Evolutionary conservation across 441 rosid genomes (phyloP).

Genomic region (Populus hybrid): DNA sequence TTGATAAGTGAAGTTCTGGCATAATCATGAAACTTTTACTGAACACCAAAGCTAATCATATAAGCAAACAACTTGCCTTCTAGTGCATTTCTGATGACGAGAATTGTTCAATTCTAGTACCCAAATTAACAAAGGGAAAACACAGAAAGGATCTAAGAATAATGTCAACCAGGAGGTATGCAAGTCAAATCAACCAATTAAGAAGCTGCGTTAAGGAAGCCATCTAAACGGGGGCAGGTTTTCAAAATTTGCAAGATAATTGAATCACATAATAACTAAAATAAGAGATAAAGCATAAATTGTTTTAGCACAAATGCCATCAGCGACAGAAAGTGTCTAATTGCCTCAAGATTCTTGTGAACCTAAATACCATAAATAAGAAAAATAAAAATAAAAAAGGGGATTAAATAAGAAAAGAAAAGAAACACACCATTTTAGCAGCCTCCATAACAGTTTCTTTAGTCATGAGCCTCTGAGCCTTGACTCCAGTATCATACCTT

Average conservation of each 20-base stretch:
- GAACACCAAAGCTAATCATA: not conserved
- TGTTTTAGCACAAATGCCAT: not conserved
- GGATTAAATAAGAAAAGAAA: too few relatives aligned
- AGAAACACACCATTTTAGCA: constrained; percentile 59
- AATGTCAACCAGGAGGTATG: not conserved
- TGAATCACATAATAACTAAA: not conserved
- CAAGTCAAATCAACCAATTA: not conserved
- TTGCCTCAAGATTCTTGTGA: not conserved
- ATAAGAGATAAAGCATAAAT: not conserved
- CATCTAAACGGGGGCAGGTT: not conserved
- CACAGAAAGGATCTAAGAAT: not conserved
- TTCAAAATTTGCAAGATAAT: not conserved
- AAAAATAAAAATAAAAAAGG: not conserved
- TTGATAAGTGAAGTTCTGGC: not conserved
- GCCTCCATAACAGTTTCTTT: constrained; percentile 73
- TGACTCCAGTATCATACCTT: constrained; percentile 74
- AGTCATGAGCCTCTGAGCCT: constrained; percentile 79
- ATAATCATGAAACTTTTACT: not conserved
- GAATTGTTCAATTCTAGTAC: not conserved
- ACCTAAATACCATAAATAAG: not conserved
- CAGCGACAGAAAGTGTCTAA: not conserved
- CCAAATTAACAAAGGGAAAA: not conserved
- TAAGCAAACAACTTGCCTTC: not conserved
- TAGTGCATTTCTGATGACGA: not conserved
- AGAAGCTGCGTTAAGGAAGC: not conserved